Conservation (phyloP, 768 basidiomycete species). For the Mycena vitilis region DNA sequence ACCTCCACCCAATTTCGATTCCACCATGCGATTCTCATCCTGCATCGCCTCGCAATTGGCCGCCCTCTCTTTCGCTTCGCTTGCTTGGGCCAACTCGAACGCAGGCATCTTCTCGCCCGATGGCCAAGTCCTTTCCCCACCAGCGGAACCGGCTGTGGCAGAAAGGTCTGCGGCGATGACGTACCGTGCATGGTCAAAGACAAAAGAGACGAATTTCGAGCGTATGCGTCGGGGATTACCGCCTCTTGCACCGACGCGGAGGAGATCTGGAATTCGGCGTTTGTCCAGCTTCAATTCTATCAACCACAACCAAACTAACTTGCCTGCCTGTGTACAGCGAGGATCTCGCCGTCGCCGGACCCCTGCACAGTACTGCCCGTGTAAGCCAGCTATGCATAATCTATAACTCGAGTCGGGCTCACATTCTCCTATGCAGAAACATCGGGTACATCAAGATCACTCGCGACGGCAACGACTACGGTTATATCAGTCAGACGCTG, state of each 20-base stretch:
- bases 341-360: too few relatives aligned
- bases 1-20: too few relatives aligned
- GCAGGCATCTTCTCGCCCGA: constrained; percentile 1
- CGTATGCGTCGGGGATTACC: neutral
- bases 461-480: neutral
- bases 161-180: neutral
- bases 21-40: too few relatives aligned
- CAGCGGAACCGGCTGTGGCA: neutral
- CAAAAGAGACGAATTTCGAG: neutral
- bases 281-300: neutral
- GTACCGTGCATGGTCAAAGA: too few relatives aligned
- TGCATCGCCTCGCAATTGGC: too few relatives aligned
- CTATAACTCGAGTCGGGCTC: neutral
- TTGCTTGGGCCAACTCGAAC: constrained; percentile 5
- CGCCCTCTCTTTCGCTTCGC: neutral
- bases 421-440: neutral
- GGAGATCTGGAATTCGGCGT: neutral
- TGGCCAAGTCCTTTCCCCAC: neutral
- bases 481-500: neutral
- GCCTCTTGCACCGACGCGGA: neutral
- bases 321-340: neutral
- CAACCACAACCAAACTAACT: neutral
- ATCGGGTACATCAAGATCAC: neutral
- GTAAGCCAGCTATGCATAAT: neutral
- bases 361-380: too few relatives aligned